A percentile compares a stretch with the other conserved stretches of the same genome.
These are phyloP conservation scores for Cadophora sp. DNA, from an alignment of 2,329 filamentous ascomycete species.

Conservation along the genomic window DNA sequence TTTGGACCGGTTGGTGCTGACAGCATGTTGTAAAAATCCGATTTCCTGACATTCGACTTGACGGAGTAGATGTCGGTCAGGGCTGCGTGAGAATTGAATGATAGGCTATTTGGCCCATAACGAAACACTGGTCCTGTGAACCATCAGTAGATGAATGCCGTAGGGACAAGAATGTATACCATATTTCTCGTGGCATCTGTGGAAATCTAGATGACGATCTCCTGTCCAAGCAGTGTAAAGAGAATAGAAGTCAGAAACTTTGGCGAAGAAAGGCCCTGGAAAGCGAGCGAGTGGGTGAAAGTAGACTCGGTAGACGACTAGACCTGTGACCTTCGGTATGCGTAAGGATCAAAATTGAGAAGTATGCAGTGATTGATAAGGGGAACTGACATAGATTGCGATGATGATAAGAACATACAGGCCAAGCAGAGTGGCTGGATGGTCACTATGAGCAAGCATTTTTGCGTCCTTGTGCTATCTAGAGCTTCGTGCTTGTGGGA, in stretches of 20 bases:
- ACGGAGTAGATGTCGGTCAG: slow-evolving; percentile 20
- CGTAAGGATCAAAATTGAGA: background rate
- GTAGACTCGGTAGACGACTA: slow-evolving; percentile 49
- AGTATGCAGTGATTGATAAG: background rate
- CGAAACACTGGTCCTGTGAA: slow-evolving; percentile 67
- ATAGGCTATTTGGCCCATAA: slow-evolving; percentile 51
- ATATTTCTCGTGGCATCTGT: slow-evolving; percentile 46
- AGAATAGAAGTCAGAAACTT: slow-evolving; percentile 43
- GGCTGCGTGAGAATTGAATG: slow-evolving; percentile 20
- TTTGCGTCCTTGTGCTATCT: background rate
- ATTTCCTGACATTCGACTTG: slow-evolving; percentile 24
- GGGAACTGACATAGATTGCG: background rate
- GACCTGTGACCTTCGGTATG: background rate
- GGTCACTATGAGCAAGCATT: background rate
- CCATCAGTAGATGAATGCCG: background rate
- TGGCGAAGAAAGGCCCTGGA: slow-evolving; percentile 46
- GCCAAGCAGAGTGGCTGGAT: background rate
- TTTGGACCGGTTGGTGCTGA: slow-evolving; percentile 57
- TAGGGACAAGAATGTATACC: slow-evolving; percentile 39
- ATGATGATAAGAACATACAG: background rate
- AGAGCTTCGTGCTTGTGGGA: background rate
- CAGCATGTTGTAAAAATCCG: slow-evolving; percentile 41
- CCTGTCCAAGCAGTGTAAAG: slow-evolving; percentile 47
- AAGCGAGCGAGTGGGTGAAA: slow-evolving; percentile 47
- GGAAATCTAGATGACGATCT: slow-evolving; percentile 47